Evolutionary conservation across 2,329 filamentous ascomycete genomes (phyloP), one percentile per base, ranked within the genome.

Genomic region (Beauveria varroae): DNA sequence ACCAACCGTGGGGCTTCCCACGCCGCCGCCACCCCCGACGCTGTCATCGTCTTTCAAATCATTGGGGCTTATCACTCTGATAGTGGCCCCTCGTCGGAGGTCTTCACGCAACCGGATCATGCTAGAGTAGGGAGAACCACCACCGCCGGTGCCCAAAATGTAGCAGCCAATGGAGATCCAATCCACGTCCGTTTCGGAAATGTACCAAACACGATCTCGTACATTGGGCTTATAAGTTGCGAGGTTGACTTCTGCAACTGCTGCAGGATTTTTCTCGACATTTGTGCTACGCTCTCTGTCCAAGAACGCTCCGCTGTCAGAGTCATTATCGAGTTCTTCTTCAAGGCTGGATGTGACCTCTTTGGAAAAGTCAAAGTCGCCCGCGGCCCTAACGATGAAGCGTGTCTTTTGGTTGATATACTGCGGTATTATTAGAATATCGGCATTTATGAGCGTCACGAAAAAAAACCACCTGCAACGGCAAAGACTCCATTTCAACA

Each of bases 61-160:
- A 12, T 76, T 68, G 0, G 81, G 78, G 56, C 75, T 80, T 10
- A 86, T 74, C 0, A 86, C 78, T 37, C 76, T 76, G 34, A 86
- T 77, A 0, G 74, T 73, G 6, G 78, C 78, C 0, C 83, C 83
- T 5, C 72, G 71, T 4, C 79, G 76, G 7, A 86, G 73, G 62
- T 81, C 79, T 49, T 79, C 72, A 8, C 79, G 74, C 9, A 85
- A 73, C 7, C 78, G 78, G 18, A 85, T 73, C 72, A 81, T 79
- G 34, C 75, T 72, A 2, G 80, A 70, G 64, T 82, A 83, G 1
- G 83, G 81, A 3, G 76, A 79, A 2, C 84, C 83, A 22, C 84
- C 84, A 6, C 84, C 84, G 22, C 84, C 85, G 0, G 82, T 85
- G 2, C 83, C 84, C 0, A 87, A 75, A 57, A 87, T 81, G 64